These are phyloP conservation scores for Saturnispora saitoi DNA, from an alignment of 805 yeast genomes.

Conservation along the genomic window DNA sequence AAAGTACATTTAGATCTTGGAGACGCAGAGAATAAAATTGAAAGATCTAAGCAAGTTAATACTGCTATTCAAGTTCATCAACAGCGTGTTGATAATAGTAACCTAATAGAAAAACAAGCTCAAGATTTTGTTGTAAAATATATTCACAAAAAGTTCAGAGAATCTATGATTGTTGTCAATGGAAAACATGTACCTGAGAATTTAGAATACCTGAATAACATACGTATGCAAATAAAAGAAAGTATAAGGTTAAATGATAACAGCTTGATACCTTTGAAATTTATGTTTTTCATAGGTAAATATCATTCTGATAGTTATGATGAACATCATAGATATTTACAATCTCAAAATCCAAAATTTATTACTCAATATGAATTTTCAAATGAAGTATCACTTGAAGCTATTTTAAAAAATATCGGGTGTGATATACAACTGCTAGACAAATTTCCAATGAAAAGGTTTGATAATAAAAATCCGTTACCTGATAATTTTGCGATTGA, in stretches of 20 bases:
- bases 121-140: neutral
- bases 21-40: neutral
- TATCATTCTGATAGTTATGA: neutral
- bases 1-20: neutral
- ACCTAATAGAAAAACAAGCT: neutral
- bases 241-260: neutral
- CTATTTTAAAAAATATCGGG: constrained; percentile 4
- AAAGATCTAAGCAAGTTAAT: neutral
- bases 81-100: neutral
- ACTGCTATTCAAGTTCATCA: neutral
- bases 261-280: neutral
- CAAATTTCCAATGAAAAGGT: neutral
- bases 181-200: constrained; percentile 1
- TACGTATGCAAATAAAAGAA: neutral
- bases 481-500: constrained; percentile 12
- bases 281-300: neutral
- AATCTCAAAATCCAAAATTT: neutral
- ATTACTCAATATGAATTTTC: neutral
- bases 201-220: neutral
- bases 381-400: neutral
- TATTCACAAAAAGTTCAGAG: neutral
- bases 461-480: constrained; percentile 7
- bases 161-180: neutral
- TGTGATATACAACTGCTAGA: neutral
- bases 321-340: neutral